These are phyloP conservation scores for Erucastrum elatum DNA, from an alignment of 345 rosid genomes.

Conservation along the genomic window DNA sequence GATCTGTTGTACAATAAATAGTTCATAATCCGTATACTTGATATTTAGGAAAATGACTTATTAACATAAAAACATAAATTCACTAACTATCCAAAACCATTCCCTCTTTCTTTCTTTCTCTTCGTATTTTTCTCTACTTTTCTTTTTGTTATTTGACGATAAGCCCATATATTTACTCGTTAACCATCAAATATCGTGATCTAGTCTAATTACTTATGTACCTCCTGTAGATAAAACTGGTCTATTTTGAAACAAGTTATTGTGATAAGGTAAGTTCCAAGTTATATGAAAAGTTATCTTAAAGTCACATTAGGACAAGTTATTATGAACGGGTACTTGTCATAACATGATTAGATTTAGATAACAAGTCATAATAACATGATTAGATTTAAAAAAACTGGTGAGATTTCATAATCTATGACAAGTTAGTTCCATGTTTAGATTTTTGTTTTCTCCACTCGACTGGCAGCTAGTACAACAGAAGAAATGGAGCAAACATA, in stretches of 20 bases:
- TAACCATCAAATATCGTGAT: neutral
- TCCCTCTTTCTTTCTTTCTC: too few relatives aligned
- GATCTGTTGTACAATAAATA: neutral
- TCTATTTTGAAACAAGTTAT: too few relatives aligned
- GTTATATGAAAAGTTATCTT: too few relatives aligned
- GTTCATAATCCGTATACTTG: neutral
- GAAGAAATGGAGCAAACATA: neutral
- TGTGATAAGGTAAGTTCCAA: too few relatives aligned
- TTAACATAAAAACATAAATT: too few relatives aligned
- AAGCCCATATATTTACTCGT: neutral
- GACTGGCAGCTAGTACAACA: neutral
- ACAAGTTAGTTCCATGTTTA: neutral
- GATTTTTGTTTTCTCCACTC: neutral
- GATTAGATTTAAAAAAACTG: neutral
- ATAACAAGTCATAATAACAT: neutral
- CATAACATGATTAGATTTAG: neutral
- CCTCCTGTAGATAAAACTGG: neutral
- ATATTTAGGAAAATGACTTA: too few relatives aligned
- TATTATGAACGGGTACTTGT: neutral
- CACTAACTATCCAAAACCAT: too few relatives aligned
- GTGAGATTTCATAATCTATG: neutral
- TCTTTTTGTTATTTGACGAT: too few relatives aligned
- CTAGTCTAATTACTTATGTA: neutral
- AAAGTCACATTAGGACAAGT: neutral
- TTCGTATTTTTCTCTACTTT: too few relatives aligned